These are phyloP conservation scores for Plantago elongata DNA, from an alignment of 257 asterid species.

Conservation along the genomic window DNA sequence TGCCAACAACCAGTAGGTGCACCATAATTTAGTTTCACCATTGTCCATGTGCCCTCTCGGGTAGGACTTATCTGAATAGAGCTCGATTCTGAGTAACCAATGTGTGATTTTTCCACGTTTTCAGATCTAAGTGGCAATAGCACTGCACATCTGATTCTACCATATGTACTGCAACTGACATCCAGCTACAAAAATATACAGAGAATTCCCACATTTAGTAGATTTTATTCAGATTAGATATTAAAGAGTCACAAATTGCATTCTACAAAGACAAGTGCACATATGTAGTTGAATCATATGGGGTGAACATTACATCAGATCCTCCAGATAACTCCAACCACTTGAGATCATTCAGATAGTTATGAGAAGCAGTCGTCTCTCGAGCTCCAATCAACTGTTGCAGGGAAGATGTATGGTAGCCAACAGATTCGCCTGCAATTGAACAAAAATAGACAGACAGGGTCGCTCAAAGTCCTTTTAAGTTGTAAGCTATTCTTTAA, in stretches of 20 bases:
- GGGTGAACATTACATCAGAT: conserved; percentile 45
- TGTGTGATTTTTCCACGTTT: conserved; percentile 31
- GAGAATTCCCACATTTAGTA: conserved; percentile 8
- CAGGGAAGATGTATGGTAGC: conserved; percentile 58
- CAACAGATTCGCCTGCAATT: conserved; percentile 60
- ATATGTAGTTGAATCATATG: conserved; percentile 13
- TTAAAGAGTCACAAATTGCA: neutral
- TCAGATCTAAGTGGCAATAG: conserved; percentile 43
- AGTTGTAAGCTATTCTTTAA: neutral
- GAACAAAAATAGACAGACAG: conserved; percentile 1
- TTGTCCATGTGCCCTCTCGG: conserved; percentile 89
- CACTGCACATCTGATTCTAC: conserved; percentile 68
- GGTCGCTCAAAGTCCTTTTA: too few relatives aligned
- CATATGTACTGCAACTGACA: conserved; percentile 27
- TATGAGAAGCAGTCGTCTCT: conserved; percentile 27
- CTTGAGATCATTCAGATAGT: conserved; percentile 35
- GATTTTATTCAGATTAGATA: conserved; percentile 3
- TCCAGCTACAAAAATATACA: conserved; percentile 41
- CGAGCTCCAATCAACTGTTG: conserved; percentile 42
- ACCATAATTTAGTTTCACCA: conserved; percentile 76
- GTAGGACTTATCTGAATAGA: conserved; percentile 81
- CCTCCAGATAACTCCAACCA: conserved; percentile 71
- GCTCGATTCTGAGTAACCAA: conserved; percentile 45
- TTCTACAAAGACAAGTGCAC: conserved; percentile 7
- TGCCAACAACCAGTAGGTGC: conserved; percentile 95